phyloP scores from a whole-genome alignment of 108 stramenopile species.

The Pseudonitzschia delicatissima region DNA sequence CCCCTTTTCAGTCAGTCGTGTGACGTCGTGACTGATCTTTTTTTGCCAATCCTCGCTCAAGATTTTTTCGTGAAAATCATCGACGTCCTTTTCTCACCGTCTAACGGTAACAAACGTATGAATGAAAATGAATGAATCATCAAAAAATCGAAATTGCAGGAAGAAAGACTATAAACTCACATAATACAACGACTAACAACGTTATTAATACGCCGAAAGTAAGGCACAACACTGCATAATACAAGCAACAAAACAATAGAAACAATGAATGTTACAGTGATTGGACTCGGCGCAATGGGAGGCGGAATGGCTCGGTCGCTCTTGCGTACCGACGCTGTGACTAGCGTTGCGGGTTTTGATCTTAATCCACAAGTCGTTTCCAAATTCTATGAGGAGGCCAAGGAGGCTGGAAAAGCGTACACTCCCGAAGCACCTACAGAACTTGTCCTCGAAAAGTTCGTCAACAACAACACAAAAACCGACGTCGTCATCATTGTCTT shows the following conservation, averaged over 20 bases:
- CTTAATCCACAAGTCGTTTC: conserved; percentile 29
- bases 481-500: conserved; percentile 58
- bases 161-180: too few relatives aligned
- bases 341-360: conserved; percentile 49
- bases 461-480: conserved; percentile 32
- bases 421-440: conserved; percentile 4
- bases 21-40: too few relatives aligned
- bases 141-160: too few relatives aligned
- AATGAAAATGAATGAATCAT: too few relatives aligned
- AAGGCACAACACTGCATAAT: not conserved
- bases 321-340: conserved; percentile 36
- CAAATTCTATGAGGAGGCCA: conserved; percentile 47
- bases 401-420: conserved; percentile 34
- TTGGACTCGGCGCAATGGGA: conserved; percentile 73
- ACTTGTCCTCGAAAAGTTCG: conserved; percentile 18
- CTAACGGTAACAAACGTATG: too few relatives aligned
- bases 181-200: too few relatives aligned
- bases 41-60: too few relatives aligned
- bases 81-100: too few relatives aligned
- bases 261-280: conserved; percentile 13
- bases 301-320: conserved; percentile 77
- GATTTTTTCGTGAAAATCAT: too few relatives aligned
- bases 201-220: too few relatives aligned
- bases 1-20: too few relatives aligned
- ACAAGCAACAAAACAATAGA: not conserved